Evolutionary conservation across 257 asterid species (phyloP).

Genomic region (Echites panduratus): DNA sequence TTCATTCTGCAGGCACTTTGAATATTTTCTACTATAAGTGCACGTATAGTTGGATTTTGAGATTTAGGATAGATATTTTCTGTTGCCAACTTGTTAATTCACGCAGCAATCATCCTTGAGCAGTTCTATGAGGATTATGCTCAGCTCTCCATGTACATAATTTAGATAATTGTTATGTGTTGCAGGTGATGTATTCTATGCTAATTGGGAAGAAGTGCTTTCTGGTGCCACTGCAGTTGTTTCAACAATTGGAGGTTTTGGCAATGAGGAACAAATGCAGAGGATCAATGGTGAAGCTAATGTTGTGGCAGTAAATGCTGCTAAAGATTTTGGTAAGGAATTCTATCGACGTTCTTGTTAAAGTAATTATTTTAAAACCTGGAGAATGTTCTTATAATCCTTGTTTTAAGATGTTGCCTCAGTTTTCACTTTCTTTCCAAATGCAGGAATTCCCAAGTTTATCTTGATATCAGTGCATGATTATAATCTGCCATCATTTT

Average conservation of each 20-base stretch:
- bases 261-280: slow-evolving; percentile 90
- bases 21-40: neutral
- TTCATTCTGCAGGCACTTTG: neutral
- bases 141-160: slow-evolving; percentile 7
- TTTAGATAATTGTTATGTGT: slow-evolving; percentile 15
- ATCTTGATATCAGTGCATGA: slow-evolving; percentile 94
- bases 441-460: slow-evolving; percentile 83
- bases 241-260: slow-evolving; percentile 96
- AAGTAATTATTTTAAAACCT: neutral
- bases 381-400: neutral
- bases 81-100: neutral
- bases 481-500: slow-evolving; percentile 84
- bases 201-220: slow-evolving; percentile 90
- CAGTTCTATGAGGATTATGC: neutral
- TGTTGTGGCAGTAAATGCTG: slow-evolving; percentile 84
- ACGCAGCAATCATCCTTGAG: neutral
- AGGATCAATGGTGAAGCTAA: slow-evolving; percentile 99
- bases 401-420: neutral
- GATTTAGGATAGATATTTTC: neutral
- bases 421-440: slow-evolving; percentile 3
- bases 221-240: slow-evolving; percentile 85
- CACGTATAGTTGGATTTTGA: neutral
- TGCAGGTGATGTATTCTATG: slow-evolving; percentile 92
- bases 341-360: neutral
- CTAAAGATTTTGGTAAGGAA: slow-evolving; percentile 75